These are phyloP conservation scores for Microbotryomycetes sp. DNA, from an alignment of 1,284 basidiomycete genomes.

Conservation along the genomic window DNA sequence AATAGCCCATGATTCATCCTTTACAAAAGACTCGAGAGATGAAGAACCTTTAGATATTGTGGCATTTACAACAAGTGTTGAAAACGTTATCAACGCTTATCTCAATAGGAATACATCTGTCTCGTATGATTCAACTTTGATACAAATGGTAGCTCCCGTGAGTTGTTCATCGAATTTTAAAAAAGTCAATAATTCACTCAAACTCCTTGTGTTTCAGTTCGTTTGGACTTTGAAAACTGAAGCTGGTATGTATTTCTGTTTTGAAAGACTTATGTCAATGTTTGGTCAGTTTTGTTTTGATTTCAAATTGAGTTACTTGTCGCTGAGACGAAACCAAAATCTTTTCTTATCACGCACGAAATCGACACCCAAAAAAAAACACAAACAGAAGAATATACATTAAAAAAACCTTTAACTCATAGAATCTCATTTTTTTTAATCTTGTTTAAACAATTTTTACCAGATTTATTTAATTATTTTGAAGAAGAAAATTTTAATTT, in stretches of 20 bases:
- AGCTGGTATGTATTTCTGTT: conserved; percentile 43
- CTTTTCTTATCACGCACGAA: too few relatives aligned
- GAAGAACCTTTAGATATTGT: conserved; percentile 11
- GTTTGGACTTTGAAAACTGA: conserved; percentile 41
- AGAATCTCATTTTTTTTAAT: conserved; percentile 41
- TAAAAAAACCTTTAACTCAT: conserved; percentile 33
- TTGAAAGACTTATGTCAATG: conserved; percentile 40
- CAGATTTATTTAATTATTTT: conserved; percentile 42
- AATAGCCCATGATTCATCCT: too few relatives aligned
- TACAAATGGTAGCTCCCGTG: conserved; percentile 11
- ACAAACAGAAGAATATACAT: conserved; percentile 1
- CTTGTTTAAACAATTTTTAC: conserved; percentile 40
- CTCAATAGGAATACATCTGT: conserved; percentile 8
- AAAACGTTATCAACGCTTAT: conserved; percentile 16
- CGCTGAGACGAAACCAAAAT: too few relatives aligned
- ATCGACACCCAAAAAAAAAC: too few relatives aligned
- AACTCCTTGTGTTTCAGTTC: conserved; percentile 31
- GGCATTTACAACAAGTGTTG: conserved; percentile 17
- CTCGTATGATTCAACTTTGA: conserved; percentile 7
- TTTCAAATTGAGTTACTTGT: too few relatives aligned
- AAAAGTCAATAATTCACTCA: neutral
- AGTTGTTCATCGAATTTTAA: neutral
- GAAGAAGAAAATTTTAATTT: conserved; percentile 43
- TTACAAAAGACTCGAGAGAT: neutral
- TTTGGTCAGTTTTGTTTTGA: too few relatives aligned